phyloP scores from a whole-genome alignment of 805 yeast species.

The Ogataea ganodermae region DNA sequence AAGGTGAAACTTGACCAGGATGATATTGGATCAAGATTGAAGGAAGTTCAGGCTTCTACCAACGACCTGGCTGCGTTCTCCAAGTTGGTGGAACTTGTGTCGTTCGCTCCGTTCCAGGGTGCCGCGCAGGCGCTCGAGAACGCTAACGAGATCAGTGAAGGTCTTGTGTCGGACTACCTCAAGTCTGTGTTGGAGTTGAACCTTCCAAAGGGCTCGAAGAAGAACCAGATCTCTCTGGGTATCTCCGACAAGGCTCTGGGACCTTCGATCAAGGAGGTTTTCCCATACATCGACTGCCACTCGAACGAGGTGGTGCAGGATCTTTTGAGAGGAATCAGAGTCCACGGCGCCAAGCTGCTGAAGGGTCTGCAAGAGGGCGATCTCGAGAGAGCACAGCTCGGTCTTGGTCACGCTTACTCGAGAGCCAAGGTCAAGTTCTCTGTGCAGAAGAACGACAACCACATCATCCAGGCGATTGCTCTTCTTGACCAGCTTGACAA shows the following conservation, averaged over 20 bases:
- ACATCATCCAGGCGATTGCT: conserved; percentile 98
- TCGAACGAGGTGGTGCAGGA: conserved; percentile 94
- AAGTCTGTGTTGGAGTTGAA: conserved; percentile 87
- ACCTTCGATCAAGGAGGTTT: conserved; percentile 89
- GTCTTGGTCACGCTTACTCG: conserved; percentile 98
- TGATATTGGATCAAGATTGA: conserved; percentile 85
- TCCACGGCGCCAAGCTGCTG: conserved; percentile 83
- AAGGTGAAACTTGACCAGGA: conserved; percentile 93
- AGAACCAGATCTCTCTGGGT: conserved; percentile 73
- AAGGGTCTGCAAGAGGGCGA: conserved; percentile 94
- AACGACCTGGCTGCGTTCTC: conserved; percentile 85
- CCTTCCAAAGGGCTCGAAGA: conserved; percentile 75
- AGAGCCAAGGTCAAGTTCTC: conserved; percentile 98
- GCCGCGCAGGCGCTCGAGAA: conserved; percentile 99
- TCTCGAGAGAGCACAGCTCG: conserved; percentile 96
- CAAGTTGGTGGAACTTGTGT: conserved; percentile 87
- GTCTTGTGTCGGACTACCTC: conserved; percentile 89
- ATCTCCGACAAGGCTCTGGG: conserved; percentile 94
- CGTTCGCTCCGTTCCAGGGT: conserved; percentile 98
- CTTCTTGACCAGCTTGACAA: conserved; percentile 96
- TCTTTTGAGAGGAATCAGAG: conserved; percentile 90
- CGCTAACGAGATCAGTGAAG: conserved; percentile 97
- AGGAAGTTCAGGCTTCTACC: conserved; percentile 91
- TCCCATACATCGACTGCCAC: conserved; percentile 87
- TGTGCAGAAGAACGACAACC: conserved; percentile 98